Percentiles rank a stretch among this genome's conserved stretches.
Evolutionary conservation across 306 rosid species (phyloP).

Genomic region (Casuarina glauca): DNA sequence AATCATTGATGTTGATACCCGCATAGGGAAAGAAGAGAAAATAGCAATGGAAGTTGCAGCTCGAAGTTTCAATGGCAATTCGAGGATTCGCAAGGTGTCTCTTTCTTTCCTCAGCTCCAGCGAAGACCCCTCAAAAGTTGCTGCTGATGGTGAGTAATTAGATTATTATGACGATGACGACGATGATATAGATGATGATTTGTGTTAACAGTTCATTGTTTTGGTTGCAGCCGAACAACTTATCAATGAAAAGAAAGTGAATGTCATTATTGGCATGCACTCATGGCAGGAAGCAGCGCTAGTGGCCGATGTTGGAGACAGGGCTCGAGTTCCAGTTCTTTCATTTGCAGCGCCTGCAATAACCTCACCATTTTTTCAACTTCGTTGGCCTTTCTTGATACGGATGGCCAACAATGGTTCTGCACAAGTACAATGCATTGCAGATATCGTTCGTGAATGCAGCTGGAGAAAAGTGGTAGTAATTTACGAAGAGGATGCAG

Average conservation of each 20-base stretch:
- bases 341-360: slow-evolving; percentile 33
- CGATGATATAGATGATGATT: no score
- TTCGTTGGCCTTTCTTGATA: slow-evolving; percentile 35
- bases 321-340: slow-evolving; percentile 25
- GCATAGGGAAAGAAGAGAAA: slow-evolving; percentile 2
- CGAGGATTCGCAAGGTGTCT: slow-evolving; percentile 19
- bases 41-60: neutral
- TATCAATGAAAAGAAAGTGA: slow-evolving; percentile 19
- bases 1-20: slow-evolving; percentile 1
- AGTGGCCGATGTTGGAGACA: slow-evolving; percentile 17
- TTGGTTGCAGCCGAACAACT: slow-evolving; percentile 14
- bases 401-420: slow-evolving; percentile 25
- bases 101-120: slow-evolving; percentile 29
- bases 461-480: slow-evolving; percentile 27
- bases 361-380: slow-evolving; percentile 15
- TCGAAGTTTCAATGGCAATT: neutral
- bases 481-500: slow-evolving; percentile 28
- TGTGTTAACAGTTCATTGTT: neutral
- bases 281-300: slow-evolving; percentile 33
- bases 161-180: neutral
- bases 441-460: slow-evolving; percentile 24
- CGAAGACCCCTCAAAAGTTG: slow-evolving; percentile 35
- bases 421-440: slow-evolving; percentile 21
- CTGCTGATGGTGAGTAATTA: slow-evolving; percentile 35
- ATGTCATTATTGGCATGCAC: slow-evolving; percentile 37